Conservation (phyloP, 2,329 filamentous ascomycete genomes). For the Neurospora crassa region DNA sequence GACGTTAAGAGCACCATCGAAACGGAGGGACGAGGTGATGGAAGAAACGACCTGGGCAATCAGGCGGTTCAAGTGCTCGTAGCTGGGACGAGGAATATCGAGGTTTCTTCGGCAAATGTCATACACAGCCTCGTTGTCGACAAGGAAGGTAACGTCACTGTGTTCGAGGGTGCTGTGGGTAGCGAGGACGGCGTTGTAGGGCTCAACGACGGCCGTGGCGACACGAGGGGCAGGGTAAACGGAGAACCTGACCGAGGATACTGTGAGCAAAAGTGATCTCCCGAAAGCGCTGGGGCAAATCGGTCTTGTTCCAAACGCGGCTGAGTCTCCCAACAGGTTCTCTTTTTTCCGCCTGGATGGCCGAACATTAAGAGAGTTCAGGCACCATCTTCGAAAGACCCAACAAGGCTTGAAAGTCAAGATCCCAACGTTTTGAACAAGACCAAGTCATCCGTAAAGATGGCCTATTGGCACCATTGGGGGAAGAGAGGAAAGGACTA, state of each 20-base stretch:
- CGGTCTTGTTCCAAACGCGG: not conserved
- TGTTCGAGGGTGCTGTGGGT: constrained; percentile 70
- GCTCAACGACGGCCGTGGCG: constrained; percentile 62
- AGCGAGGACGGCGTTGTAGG: constrained; percentile 64
- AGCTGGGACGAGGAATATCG: constrained; percentile 58
- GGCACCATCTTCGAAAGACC: not conserved
- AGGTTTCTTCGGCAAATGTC: constrained; percentile 66
- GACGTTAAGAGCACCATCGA: constrained; percentile 64
- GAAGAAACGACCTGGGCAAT: constrained; percentile 68
- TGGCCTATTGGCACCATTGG: not conserved
- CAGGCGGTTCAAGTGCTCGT: constrained; percentile 63
- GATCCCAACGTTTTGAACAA: not conserved
- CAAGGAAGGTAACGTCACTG: constrained; percentile 70
- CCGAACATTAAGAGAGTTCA: not conserved
- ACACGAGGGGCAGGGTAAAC: constrained; percentile 63
- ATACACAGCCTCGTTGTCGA: constrained; percentile 68
- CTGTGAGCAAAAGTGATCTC: not conserved
- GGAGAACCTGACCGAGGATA: constrained; percentile 34
- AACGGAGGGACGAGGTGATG: constrained; percentile 63
- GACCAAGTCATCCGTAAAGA: not conserved
- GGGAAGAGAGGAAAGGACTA: not conserved
- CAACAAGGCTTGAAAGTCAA: not conserved
- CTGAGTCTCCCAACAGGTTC: not conserved
- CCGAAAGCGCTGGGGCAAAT: not conserved
- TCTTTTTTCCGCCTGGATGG: not conserved